phyloP scores from a whole-genome alignment of 139 green algal genomes.

The Desmodesmus armatus region DNA sequence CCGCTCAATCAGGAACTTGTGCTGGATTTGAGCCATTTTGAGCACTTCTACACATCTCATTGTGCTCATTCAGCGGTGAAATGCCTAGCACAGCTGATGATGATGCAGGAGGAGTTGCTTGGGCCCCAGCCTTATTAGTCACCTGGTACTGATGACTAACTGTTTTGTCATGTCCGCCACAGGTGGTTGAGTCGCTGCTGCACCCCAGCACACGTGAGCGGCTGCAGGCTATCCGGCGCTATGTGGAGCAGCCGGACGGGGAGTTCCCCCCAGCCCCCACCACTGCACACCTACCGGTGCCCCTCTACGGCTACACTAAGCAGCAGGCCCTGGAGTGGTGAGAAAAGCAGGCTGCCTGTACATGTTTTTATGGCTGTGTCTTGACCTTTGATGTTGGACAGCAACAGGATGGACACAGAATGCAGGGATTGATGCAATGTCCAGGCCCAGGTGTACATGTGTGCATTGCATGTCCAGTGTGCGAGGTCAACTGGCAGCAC shows the following conservation, averaged over 20 bases:
- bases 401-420: too few relatives aligned
- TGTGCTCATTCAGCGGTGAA: neutral
- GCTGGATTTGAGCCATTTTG: neutral
- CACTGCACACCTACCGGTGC: constrained; percentile 12
- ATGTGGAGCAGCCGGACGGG: constrained; percentile 46
- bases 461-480: too few relatives aligned
- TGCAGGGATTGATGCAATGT: too few relatives aligned
- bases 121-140: neutral
- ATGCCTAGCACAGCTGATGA: neutral
- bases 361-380: too few relatives aligned
- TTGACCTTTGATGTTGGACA: too few relatives aligned
- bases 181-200: constrained; percentile 66
- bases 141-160: neutral
- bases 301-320: constrained; percentile 40
- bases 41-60: neutral
- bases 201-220: constrained; percentile 58
- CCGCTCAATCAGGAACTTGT: neutral
- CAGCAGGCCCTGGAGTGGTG: constrained; percentile 46
- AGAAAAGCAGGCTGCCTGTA: too few relatives aligned
- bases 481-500: too few relatives aligned
- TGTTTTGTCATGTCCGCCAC: neutral
- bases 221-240: constrained; percentile 56
- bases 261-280: constrained; percentile 62
- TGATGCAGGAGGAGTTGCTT: neutral
- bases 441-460: too few relatives aligned